Percentiles rank a stretch among this genome's conserved stretches.
These are phyloP conservation scores for Thermothielavioides terrestris DNA, from an alignment of 495 filamentous ascomycete genomes.

Conservation along the genomic window DNA sequence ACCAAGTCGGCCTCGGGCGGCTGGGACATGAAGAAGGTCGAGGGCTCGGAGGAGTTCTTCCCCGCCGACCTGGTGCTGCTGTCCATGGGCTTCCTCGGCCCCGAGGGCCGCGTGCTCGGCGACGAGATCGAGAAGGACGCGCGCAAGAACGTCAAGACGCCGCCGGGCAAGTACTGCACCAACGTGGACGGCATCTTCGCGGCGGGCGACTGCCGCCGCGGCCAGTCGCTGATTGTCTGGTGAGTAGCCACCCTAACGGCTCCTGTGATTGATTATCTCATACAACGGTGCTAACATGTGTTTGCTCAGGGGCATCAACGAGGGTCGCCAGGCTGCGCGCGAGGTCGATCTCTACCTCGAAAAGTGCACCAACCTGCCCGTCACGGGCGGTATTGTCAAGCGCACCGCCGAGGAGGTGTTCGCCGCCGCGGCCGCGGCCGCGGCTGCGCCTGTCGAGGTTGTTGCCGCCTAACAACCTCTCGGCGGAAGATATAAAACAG, in stretches of 20 bases:
- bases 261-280: neutral
- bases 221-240: conserved; percentile 97
- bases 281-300: conserved; percentile 22
- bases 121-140: conserved; percentile 84
- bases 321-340: conserved; percentile 87
- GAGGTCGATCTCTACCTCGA: conserved; percentile 90
- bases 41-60: conserved; percentile 94
- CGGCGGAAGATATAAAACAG: neutral
- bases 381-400: conserved; percentile 92
- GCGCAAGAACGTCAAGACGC: conserved; percentile 96
- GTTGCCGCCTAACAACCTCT: neutral
- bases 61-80: conserved; percentile 92
- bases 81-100: conserved; percentile 97
- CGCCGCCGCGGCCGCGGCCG: conserved; percentile 16
- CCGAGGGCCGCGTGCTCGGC: conserved; percentile 82
- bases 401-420: conserved; percentile 63
- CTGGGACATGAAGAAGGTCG: conserved; percentile 99
- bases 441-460: neutral
- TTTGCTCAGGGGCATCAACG: conserved; percentile 84
- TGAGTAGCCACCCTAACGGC: conserved; percentile 38
- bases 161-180: conserved; percentile 79
- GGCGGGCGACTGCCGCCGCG: conserved; percentile 92
- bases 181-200: conserved; percentile 88
- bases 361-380: conserved; percentile 71
- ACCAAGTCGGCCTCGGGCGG: conserved; percentile 81